A percentile compares a stretch with the other conserved stretches of the same genome.
Evolutionary conservation across 2,329 filamentous ascomycete genomes (phyloP).

Genomic region (Pseudocercospora fijiensis): DNA sequence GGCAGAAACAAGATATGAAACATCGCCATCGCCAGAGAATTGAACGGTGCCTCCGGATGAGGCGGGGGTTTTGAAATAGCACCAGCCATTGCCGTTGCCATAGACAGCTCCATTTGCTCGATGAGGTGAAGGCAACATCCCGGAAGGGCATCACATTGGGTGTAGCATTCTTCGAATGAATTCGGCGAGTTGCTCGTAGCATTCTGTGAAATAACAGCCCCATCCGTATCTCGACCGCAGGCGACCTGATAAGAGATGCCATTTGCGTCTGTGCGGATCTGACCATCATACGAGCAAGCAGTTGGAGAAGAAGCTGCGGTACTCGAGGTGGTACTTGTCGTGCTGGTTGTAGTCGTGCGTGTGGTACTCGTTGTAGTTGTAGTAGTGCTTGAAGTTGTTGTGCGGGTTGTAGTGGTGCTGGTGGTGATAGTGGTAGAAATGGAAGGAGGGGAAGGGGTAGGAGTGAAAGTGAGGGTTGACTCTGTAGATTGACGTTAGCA

Average conservation of each 20-base stretch:
- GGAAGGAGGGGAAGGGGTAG: neutral
- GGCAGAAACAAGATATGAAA: neutral
- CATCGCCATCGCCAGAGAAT: neutral
- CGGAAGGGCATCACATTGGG: neutral
- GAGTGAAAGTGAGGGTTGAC: neutral
- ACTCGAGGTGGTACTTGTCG: neutral
- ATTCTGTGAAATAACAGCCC: neutral
- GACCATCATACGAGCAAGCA: neutral
- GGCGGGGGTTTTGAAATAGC: slow-evolving; percentile 4
- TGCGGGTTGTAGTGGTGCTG: neutral
- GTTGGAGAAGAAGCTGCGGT: neutral
- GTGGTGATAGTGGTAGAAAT: neutral
- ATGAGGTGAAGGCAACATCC: neutral
- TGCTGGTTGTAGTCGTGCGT: neutral
- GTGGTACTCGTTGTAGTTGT: neutral
- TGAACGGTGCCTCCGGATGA: neutral
- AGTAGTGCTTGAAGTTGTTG: neutral
- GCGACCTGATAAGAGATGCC: neutral
- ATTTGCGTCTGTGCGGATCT: neutral
- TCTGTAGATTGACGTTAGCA: slow-evolving; percentile 1
- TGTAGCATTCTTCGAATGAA: slow-evolving; percentile 6
- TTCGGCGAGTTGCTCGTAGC: neutral
- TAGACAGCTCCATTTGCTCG: neutral
- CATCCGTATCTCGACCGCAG: neutral
- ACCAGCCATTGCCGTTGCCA: slow-evolving; percentile 1